Conservation (phyloP, 2,329 filamentous ascomycete genomes). For the Lachnellula subtilissima region DNA sequence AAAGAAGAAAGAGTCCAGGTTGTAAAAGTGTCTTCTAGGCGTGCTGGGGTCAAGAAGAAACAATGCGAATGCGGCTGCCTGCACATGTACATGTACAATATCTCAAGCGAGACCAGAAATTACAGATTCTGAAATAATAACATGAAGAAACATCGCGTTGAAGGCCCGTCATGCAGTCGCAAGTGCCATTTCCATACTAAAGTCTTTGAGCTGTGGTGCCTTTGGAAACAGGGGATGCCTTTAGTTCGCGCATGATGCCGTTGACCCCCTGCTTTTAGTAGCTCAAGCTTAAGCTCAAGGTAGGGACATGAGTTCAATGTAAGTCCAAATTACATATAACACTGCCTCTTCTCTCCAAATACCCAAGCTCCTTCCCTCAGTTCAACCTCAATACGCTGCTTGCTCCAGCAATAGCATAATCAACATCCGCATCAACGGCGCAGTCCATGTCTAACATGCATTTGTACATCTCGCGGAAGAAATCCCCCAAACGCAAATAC, state of each 20-base stretch:
- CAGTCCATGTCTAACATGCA: not conserved
- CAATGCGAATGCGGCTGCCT: not conserved
- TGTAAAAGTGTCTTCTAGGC: slow-evolving; percentile 4
- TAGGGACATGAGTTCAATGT: not conserved
- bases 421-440: not conserved
- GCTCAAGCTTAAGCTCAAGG: not conserved
- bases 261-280: not conserved
- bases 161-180: not conserved
- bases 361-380: not conserved
- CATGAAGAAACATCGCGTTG: not conserved
- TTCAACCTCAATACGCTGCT: too few relatives aligned
- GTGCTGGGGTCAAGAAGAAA: not conserved
- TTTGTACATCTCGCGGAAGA: not conserved
- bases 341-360: not conserved
- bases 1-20: slow-evolving; percentile 19
- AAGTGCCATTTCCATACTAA: not conserved
- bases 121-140: not conserved
- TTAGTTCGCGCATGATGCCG: not conserved
- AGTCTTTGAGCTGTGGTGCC: not conserved
- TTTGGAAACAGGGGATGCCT: not conserved
- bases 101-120: not conserved
- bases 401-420: too few relatives aligned
- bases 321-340: not conserved
- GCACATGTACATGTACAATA: not conserved
- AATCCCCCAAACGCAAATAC: not conserved